Evolutionary conservation across 345 rosid genomes (phyloP).

Genomic region (Clarkia xantiana): DNA sequence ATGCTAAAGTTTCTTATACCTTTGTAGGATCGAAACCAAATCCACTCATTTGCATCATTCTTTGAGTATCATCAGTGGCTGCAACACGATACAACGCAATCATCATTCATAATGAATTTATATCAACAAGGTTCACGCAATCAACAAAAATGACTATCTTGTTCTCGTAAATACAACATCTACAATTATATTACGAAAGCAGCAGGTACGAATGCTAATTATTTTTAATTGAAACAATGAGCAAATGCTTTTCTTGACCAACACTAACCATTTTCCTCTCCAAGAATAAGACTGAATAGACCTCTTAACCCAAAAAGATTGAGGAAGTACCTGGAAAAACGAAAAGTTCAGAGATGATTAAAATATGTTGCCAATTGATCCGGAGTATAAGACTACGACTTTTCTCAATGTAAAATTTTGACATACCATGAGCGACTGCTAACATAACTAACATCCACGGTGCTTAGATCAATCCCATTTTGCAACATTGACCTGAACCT

Average conservation of each 20-base stretch:
- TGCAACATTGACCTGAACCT: conserved; percentile 98
- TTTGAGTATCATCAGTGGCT: conserved; percentile 81
- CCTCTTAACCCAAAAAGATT: conserved; percentile 97
- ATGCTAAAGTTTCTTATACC: conserved; percentile 27
- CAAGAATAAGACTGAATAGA: conserved; percentile 87
- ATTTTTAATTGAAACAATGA: too few relatives aligned
- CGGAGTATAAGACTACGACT: not conserved
- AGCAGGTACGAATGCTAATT: not conserved
- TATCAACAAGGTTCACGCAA: too few relatives aligned
- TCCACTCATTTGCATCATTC: conserved; percentile 99
- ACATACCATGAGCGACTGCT: conserved; percentile 95
- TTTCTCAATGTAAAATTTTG: not conserved
- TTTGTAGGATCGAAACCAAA: conserved; percentile 81
- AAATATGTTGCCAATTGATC: not conserved
- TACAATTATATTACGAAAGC: too few relatives aligned
- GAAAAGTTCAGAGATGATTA: conserved; percentile 3
- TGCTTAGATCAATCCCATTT: conserved; percentile 97
- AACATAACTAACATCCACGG: conserved; percentile 97
- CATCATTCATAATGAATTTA: too few relatives aligned
- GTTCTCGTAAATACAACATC: not conserved
- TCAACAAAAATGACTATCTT: not conserved
- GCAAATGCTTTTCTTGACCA: not conserved
- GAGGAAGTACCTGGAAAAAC: conserved; percentile 65
- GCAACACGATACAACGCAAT: conserved; percentile 8
- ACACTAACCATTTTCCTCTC: conserved; percentile 92